Evolutionary conservation across 2,329 filamentous ascomycete species (phyloP), one percentile per base, ranked within the genome.

Genomic region (Colletotrichum lentis): DNA sequence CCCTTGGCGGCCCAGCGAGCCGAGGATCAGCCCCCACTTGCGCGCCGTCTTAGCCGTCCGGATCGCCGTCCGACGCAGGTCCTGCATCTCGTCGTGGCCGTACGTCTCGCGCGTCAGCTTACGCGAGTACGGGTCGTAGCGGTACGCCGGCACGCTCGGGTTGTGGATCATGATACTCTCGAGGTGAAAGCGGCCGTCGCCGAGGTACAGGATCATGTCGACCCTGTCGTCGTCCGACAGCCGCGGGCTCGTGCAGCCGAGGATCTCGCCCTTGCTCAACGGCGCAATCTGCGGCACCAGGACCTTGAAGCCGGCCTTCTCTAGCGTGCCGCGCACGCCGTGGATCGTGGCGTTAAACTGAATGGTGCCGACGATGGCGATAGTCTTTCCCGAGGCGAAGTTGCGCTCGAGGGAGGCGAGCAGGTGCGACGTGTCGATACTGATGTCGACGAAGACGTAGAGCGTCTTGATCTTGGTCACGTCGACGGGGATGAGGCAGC

Each of bases 111-210:
- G 90, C 2, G 95, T 97, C 35, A 99, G 86, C 67, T 92, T 93
- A 57, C 95, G 88, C 12, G 94, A 96, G 81, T 99, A 99, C 0
- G 96, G 96, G 76, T 99, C 96, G 79, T 99, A 99, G 71, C 96
- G 88, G 80, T 97, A 99, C 2, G 96, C 95, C 0, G 95, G 92
- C 43, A 97, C 88, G 5, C 84, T 81, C 0, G 96, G 96, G 80
- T 99, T 99, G 77, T 98, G 96, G 72, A 99, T 99, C 95, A 99
- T 99, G 75, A 96, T 95, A 75, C 93, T 96, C 80, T 99, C 96
- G 50, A 99, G 90, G 77, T 99, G 96, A 82, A 97, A 97, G 67
- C 94, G 88, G 14, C 94, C 94, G 76, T 97, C 94, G 54, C 94
- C 94, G 16, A 97, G 88, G 77, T 97, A 97, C 1, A 97, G 83